Evolutionary conservation across 306 rosid genomes (phyloP), one percentile per base, ranked within the genome.

Genomic region (Astragalus membranaceus): DNA sequence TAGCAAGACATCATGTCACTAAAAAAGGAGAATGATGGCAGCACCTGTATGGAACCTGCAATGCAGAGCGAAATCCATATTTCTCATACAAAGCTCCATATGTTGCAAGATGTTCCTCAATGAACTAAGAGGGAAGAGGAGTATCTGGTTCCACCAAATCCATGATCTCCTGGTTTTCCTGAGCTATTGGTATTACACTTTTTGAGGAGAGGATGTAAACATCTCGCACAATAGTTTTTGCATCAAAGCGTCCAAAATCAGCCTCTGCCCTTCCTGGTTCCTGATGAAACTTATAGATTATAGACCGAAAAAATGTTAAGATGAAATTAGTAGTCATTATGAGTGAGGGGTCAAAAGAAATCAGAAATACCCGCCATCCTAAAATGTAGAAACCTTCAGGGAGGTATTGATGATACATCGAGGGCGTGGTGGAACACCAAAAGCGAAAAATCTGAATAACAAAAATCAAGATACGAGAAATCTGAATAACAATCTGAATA

Each of bases 201-300:
- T 64, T 72, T 23, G 96, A 88, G 81, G 89, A 92, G 65, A 92
- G 96, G 65, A 83, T 86, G 83, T 86, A 89, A n/a, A 89, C 17
- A 13, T 86, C 89, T 11, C 83, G 76, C 12, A 92, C 84, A 14
- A 89, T 92, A 2, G 88, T 88, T 76, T 84, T 88, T 0, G 77
- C 86, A 51, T 89, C 86, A 15, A 89, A 67, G 11, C 95, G 95
- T 51, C 89, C 83, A 57, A 89, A 92, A 88, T 89, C 96, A 61
- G 89, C 87, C 74, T 92, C 98, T 8, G 96, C 93, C 59, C 93
- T 77, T 2, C 96, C 96, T 10, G 95, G 93, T 78, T 82, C 82
- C 96, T 89, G 61, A 3, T 37, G 60, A 60, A 14, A 16, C 66
- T 39, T 39, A 61, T 42, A 10, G 43, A 54, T 26, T 26, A 26